A percentile compares a stretch with the other conserved stretches of the same genome.
Conservation (phyloP, 345 rosid species). For the Salix koriyanagi region DNA sequence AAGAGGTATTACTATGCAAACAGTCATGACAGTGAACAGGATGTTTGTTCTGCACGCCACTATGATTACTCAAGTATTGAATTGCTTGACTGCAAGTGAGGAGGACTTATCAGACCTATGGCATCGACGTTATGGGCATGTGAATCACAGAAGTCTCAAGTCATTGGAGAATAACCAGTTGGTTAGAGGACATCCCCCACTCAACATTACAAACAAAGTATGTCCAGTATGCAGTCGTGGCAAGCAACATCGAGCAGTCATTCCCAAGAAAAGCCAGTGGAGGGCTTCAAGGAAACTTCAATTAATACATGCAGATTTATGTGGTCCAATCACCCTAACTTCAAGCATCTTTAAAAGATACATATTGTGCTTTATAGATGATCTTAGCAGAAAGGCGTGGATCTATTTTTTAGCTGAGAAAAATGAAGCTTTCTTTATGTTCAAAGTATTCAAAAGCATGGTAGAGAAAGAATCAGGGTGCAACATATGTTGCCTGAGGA, state of each 20-base stretch:
- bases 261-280: background rate
- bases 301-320: background rate
- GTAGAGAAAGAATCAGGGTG: background rate
- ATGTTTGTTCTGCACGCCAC: background rate
- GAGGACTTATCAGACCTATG: background rate
- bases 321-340: background rate
- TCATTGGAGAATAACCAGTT: no score
- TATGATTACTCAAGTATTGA: rapidly evolving
- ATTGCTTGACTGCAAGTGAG: rapidly evolving
- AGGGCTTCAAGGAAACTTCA: background rate
- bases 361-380: background rate
- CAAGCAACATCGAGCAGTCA: no score
- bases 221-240: no score
- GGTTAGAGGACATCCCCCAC: no score
- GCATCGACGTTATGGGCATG: background rate
- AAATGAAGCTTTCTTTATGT: background rate
- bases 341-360: background rate
- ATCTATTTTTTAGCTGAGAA: background rate
- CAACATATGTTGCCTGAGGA: background rate
- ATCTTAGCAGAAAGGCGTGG: background rate
- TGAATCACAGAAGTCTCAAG: background rate
- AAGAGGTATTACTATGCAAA: background rate
- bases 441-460: background rate
- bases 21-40: background rate
- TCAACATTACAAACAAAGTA: no score